A percentile compares a stretch with the other conserved stretches of the same genome.
These are phyloP conservation scores for Rubia tinctorum DNA, from an alignment of 305 asterid genomes.

Conservation along the genomic window DNA sequence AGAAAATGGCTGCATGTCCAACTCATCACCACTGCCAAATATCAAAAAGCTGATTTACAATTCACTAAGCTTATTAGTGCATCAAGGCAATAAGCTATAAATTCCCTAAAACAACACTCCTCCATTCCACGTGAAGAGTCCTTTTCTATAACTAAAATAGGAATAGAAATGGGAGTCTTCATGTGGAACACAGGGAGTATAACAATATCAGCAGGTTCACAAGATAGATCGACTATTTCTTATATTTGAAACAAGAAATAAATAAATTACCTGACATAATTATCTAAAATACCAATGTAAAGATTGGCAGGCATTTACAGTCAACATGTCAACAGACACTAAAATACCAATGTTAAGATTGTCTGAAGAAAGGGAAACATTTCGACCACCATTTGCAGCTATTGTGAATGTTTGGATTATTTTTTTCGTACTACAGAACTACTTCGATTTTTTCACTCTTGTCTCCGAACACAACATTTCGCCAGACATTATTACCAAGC, in stretches of 20 bases:
- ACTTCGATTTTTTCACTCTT: not conserved
- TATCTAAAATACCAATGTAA: not conserved
- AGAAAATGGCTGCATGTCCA: conserved; percentile 81
- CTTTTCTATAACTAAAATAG: not conserved
- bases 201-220: not conserved
- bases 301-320: not conserved
- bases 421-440: not conserved
- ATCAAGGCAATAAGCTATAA: not conserved
- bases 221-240: not conserved
- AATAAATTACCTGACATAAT: not conserved
- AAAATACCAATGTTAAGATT: too few relatives aligned
- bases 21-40: conserved; percentile 55
- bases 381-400: not conserved
- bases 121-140: not conserved
- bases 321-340: not conserved
- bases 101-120: not conserved
- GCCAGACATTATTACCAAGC: not conserved
- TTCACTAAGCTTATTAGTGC: not conserved
- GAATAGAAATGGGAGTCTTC: not conserved
- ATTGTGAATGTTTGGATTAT: not conserved
- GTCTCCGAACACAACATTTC: not conserved
- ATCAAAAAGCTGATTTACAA: conserved; percentile 6
- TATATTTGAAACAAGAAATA: not conserved
- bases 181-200: not conserved
- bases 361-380: not conserved